Base-by-base conservation (phyloP, 2,329 filamentous ascomycete genomes). In the Xylaria sp. region DNA sequence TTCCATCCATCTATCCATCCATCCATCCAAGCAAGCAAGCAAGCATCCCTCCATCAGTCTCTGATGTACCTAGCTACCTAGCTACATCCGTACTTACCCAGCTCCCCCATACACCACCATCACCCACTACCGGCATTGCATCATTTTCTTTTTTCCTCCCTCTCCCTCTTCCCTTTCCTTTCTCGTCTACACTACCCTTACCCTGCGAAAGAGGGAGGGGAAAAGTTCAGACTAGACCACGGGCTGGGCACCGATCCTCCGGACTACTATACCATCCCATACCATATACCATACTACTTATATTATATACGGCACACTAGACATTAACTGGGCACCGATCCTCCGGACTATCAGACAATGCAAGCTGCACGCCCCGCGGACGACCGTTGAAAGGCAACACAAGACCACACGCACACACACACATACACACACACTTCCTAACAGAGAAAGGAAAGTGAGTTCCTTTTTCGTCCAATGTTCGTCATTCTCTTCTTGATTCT, bases 151-250 rank as follows among this genome's bases (percentile, higher is more conserved):
- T 60, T 44, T 44, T 18, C 5, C 18, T n/a, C 5, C 16, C 40
- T 44, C n/a, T n/a, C n/a, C n/a, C n/a, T n/a, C n/a, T n/a, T n/a
- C n/a, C n/a, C n/a, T n/a, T n/a, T n/a, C n/a, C n/a, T n/a, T n/a
- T n/a, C 73, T 75, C 74, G 71, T 73, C 71, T 44, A n/a, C 18
- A 35, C 40, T 74, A 73, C 73, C 73, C 73, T 76, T 73, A 74
- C 72, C 71, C 72, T 75, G 75, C 70, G 61, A 73, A 69, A 53
- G 53, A 10, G 40, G 40, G 40, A 18, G 18, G 40, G 16, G 13
- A 23, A 21, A 62, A 32, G 12, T 54, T 71, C 63, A 73, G 72
- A 73, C 68, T 73, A 66, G 53, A 60, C 55, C 40, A 44, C 63
- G 69, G 48, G 27, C 51, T 66, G 55, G 70, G 69, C 69, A 67